phyloP scores from a whole-genome alignment of 2,329 filamentous ascomycete species.

The Didymella glomerata region DNA sequence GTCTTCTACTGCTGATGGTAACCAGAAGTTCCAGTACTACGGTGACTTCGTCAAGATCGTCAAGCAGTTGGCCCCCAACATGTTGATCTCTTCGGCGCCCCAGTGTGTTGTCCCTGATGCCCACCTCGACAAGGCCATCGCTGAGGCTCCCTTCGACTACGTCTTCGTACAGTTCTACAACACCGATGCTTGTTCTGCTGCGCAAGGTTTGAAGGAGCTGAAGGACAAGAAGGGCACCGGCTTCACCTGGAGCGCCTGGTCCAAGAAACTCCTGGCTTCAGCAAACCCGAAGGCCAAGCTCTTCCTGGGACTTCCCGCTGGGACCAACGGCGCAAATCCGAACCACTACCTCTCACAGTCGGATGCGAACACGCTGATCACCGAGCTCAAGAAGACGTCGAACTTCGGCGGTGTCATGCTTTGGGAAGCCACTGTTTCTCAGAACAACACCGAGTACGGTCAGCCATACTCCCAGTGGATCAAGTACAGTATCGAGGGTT shows the following conservation, averaged over 20 bases:
- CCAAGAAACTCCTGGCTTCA: constrained; percentile 45
- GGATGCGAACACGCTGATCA: constrained; percentile 58
- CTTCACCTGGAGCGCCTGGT: not conserved
- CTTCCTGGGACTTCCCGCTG: constrained; percentile 61
- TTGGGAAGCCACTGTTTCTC: constrained; percentile 64
- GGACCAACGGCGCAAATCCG: constrained; percentile 29
- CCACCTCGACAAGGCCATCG: constrained; percentile 57
- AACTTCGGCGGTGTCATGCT: constrained; percentile 68
- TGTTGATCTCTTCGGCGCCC: constrained; percentile 64
- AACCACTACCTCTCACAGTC: constrained; percentile 58
- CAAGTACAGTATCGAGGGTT: constrained; percentile 51
- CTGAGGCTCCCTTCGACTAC: constrained; percentile 59
- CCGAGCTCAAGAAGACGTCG: constrained; percentile 40
- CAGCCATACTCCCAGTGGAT: constrained; percentile 58
- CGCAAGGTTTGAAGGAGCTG: constrained; percentile 27
- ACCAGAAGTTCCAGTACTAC: constrained; percentile 55
- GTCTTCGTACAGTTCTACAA: constrained; percentile 67
- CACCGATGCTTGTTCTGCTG: constrained; percentile 60
- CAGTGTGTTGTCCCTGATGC: constrained; percentile 61
- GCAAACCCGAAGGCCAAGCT: constrained; percentile 56
- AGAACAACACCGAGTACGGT: constrained; percentile 56
- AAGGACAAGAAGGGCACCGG: not conserved
- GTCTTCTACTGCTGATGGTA: constrained; percentile 28
- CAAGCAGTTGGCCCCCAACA: constrained; percentile 46
- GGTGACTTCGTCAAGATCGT: constrained; percentile 59